Base-by-base conservation (phyloP, 2,329 filamentous ascomycete species). In the Calycina herbarum region DNA sequence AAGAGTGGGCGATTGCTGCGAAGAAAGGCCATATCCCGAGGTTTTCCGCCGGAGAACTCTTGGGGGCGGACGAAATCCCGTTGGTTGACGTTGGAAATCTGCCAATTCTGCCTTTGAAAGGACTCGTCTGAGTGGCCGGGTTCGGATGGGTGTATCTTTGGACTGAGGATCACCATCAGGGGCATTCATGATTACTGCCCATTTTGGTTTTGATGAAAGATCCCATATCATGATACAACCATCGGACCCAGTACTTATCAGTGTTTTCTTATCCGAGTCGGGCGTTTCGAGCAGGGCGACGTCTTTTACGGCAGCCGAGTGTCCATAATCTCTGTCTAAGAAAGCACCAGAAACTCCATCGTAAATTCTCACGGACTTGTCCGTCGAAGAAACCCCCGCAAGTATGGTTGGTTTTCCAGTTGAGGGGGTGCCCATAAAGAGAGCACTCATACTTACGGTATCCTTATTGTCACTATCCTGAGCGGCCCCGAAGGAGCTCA, bases 291-390 rank as follows among this genome's bases (percentile, higher is more conserved):
- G 77, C 20, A 97, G 79, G 3, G 90, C 85, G 20, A 96, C 87
- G 67, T 94, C 94, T 61, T 92, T 96, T 69, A 99, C 93, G 8
- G 94, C 91, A 75, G 97, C 94, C 0, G 94, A 97, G 72, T 99
- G 95, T 0, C 95, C 95, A 86, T 93, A 97, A 78, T 98, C 95
- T 51, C 93, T 88, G 61, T 93, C 91, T 33, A 98, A 79, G 65
- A 99, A 89, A 1, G 82, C 80, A 8, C 94, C 94, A 54, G 86
- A 88, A 67, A 90, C 88, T 35, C 87, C 82, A 71, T 97, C 92
- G 73, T 99, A 99, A 17, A 99, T 81, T 42, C 95, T 85, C 64
- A 99, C 89, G 0, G 95, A 98, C 76, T 98, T 99, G 77, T 99
- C 95, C 0, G 92, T 97, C 72, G 94, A 94, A 8, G 94, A 97